phyloP scores from a whole-genome alignment of 2,329 filamentous ascomycete genomes.

The Drechslerella stenobrocha region DNA sequence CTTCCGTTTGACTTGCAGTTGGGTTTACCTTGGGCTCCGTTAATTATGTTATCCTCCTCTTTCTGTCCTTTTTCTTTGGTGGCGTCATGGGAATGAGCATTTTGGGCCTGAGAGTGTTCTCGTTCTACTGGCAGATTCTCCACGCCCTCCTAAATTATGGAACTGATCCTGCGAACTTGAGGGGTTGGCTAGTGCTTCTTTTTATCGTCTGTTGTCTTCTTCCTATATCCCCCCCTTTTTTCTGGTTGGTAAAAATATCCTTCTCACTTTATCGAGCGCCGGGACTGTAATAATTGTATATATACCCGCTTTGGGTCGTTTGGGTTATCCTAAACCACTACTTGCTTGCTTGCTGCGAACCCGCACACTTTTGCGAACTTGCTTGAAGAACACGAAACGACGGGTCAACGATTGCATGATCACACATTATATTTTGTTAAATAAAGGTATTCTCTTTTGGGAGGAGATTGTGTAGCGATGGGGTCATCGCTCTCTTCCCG shows the following conservation, averaged over 20 bases:
- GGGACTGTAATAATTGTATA: slow-evolving; percentile 41
- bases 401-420: no score
- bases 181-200: neutral
- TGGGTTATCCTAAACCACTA: neutral
- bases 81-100: slow-evolving; percentile 30
- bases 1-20: neutral
- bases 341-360: neutral
- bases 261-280: slow-evolving; percentile 27
- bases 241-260: slow-evolving; percentile 5
- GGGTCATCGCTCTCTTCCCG: no score
- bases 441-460: no score
- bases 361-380: no score
- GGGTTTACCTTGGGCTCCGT: slow-evolving; percentile 1
- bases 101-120: slow-evolving; percentile 44
- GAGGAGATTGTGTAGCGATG: no score
- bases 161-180: neutral
- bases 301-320: slow-evolving; percentile 18
- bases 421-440: no score
- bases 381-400: no score
- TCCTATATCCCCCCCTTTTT: neutral
- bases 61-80: slow-evolving; percentile 36
- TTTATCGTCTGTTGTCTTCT: slow-evolving; percentile 9
- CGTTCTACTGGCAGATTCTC: slow-evolving; percentile 28
- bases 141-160: no score
- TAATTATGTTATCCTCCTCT: neutral